These are phyloP conservation scores for Elaeis guineensis DNA, from an alignment of 176 grass and related monocot genomes.

Conservation along the genomic window DNA sequence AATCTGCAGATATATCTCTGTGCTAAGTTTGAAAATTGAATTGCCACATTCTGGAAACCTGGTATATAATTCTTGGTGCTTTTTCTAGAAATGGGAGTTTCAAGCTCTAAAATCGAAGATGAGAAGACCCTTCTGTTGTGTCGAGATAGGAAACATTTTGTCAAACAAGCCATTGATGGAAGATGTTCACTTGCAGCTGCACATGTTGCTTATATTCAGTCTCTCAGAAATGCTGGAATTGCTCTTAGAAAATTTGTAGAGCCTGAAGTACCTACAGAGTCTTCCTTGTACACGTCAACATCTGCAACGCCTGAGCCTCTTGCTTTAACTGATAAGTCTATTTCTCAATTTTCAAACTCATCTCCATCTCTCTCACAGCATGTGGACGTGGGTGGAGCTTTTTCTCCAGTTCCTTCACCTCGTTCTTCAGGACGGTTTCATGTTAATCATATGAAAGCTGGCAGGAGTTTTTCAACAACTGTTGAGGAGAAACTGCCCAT, in stretches of 20 bases:
- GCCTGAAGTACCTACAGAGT: slow-evolving; percentile 44
- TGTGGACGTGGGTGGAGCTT: slow-evolving; percentile 48
- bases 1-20: not conserved
- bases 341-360: slow-evolving; percentile 28
- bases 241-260: slow-evolving; percentile 72
- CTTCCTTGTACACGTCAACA: slow-evolving; percentile 60
- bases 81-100: slow-evolving; percentile 39
- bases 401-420: slow-evolving; percentile 66
- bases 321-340: slow-evolving; percentile 33
- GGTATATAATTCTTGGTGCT: not conserved
- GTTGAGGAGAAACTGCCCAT: slow-evolving; percentile 62
- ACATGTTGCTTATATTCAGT: slow-evolving; percentile 83
- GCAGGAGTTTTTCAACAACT: slow-evolving; percentile 38
- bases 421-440: slow-evolving; percentile 49
- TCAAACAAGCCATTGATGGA: slow-evolving; percentile 82
- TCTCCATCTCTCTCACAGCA: slow-evolving; percentile 54
- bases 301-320: slow-evolving; percentile 52
- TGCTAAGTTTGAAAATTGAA: not conserved
- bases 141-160: slow-evolving; percentile 73
- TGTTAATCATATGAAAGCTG: slow-evolving; percentile 88
- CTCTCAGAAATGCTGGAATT: slow-evolving; percentile 69
- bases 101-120: slow-evolving; percentile 61
- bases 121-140: slow-evolving; percentile 82
- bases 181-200: slow-evolving; percentile 69
- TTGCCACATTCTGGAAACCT: slow-evolving; percentile 2